Percentiles rank a stretch among this genome's conserved stretches.
Conservation (phyloP, 495 filamentous ascomycete species). For the Pseudomonodictys pantanalensis region DNA sequence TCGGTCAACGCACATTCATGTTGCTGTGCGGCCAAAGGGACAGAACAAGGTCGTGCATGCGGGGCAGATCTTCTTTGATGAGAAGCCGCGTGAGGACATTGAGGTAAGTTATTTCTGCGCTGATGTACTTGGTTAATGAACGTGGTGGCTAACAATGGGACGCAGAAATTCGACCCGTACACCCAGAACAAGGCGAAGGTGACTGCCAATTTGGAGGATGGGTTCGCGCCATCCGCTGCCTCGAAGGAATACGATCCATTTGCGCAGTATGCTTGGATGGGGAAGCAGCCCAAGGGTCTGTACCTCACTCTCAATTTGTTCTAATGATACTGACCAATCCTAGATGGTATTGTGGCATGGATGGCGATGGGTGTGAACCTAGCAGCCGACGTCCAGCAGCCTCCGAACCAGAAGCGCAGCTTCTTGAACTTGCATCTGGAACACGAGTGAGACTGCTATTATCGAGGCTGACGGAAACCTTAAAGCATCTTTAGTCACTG, state of each 20-base stretch:
- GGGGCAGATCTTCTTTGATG: constrained; percentile 16
- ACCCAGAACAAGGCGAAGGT: background rate
- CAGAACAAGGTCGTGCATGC: background rate
- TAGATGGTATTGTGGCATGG: background rate
- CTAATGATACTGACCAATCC: background rate
- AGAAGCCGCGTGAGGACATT: background rate
- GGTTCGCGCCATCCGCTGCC: background rate
- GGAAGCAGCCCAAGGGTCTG: background rate
- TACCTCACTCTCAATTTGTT: background rate
- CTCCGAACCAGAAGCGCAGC: background rate
- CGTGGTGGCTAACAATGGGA: background rate
- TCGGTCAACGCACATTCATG: constrained; percentile 8
- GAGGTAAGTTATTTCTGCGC: background rate
- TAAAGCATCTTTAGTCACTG: too few species aligned
- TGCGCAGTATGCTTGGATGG: background rate
- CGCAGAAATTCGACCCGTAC: background rate
- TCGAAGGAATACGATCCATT: constrained; percentile 11
- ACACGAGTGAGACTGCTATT: too few species aligned
- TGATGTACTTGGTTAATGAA: background rate
- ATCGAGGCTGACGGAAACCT: too few species aligned
- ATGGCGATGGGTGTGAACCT: background rate
- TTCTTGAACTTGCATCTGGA: background rate
- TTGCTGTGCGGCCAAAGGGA: background rate
- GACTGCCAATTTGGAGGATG: background rate
- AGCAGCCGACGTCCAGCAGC: background rate